These are phyloP conservation scores for Sergeia podlipaevii DNA, from an alignment of 208 protist species.

Conservation along the genomic window DNA sequence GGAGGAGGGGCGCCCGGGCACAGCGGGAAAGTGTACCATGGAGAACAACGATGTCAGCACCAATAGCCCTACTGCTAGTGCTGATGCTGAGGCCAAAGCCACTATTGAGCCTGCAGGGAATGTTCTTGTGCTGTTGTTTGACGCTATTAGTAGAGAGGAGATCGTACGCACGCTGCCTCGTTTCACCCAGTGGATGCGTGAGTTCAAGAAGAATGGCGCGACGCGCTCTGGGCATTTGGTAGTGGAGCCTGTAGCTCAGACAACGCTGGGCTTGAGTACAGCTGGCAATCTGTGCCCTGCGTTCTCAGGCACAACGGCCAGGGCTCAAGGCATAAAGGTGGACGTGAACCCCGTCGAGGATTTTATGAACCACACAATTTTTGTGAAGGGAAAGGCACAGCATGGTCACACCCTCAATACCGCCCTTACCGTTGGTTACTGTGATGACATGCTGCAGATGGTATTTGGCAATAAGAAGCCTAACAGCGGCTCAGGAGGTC, in stretches of 20 bases:
- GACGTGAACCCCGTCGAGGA: neutral
- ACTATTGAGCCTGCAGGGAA: constrained; percentile 28
- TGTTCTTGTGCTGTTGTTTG: constrained; percentile 51
- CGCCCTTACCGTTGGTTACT: constrained; percentile 31
- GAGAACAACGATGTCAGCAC: neutral
- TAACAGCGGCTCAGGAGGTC: constrained; percentile 26
- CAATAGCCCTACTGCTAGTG: neutral
- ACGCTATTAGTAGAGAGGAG: constrained; percentile 55
- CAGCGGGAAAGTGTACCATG: neutral
- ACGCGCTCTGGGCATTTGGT: constrained; percentile 20
- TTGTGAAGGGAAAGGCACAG: constrained; percentile 31
- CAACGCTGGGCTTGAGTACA: constrained; percentile 37
- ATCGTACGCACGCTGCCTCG: constrained; percentile 45
- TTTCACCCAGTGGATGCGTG: constrained; percentile 35
- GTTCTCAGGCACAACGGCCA: constrained; percentile 11
- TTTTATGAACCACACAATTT: constrained; percentile 19
- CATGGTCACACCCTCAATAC: constrained; percentile 33
- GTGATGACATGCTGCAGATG: constrained; percentile 30
- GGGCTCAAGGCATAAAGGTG: neutral
- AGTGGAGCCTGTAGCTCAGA: constrained; percentile 33
- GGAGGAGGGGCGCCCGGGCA: too few species aligned
- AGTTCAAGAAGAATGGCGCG: constrained; percentile 32
- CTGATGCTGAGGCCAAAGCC: neutral
- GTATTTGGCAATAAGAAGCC: constrained; percentile 12
- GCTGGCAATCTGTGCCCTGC: constrained; percentile 31